These are phyloP conservation scores for Deakozyma indianensis DNA, from an alignment of 805 yeast genomes.

Conservation along the genomic window DNA sequence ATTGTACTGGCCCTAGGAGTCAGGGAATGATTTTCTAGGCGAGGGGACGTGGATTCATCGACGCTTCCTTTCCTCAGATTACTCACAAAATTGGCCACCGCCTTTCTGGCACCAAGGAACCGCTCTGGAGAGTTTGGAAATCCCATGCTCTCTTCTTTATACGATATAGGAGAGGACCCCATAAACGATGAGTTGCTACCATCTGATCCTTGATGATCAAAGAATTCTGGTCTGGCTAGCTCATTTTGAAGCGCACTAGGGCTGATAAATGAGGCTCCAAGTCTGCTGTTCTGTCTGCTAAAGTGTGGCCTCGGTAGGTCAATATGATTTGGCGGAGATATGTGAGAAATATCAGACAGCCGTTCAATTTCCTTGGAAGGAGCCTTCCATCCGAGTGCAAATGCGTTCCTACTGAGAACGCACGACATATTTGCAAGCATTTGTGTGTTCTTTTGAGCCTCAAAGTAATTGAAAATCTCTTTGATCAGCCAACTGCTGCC, in stretches of 20 bases:
- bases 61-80: slow-evolving; percentile 10
- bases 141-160: not conserved
- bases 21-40: no score
- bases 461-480: slow-evolving; percentile 50
- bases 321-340: not conserved
- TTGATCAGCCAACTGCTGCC: slow-evolving; percentile 57
- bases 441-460: slow-evolving; percentile 49
- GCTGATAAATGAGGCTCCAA: not conserved
- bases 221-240: not conserved
- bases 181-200: not conserved
- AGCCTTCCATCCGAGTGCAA: not conserved
- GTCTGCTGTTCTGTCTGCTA: not conserved
- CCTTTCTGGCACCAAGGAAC: slow-evolving; percentile 3
- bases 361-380: not conserved
- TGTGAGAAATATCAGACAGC: not conserved
- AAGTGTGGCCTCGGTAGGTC: not conserved
- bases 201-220: not conserved
- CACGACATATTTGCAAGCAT: slow-evolving; percentile 47
- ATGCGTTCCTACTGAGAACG: not conserved
- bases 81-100: slow-evolving; percentile 6
- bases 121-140: not conserved
- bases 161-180: not conserved
- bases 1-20: not conserved
- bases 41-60: not conserved
- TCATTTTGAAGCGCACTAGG: not conserved